phyloP scores from a whole-genome alignment of 495 filamentous ascomycete genomes.

The Daldinia vernicosa region DNA sequence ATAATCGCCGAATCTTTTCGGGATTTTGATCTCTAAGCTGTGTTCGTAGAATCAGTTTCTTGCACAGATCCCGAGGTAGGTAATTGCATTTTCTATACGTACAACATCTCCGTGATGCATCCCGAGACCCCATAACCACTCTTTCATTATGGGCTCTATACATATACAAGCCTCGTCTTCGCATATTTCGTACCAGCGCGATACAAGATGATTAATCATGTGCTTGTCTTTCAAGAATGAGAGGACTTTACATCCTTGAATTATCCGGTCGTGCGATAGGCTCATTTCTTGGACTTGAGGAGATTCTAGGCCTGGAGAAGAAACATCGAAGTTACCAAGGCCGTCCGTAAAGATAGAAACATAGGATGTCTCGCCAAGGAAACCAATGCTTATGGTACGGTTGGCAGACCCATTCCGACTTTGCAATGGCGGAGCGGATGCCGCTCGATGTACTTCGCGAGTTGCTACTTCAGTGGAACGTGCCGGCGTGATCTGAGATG shows the following conservation, averaged over 20 bases:
- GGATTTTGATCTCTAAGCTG: conserved; percentile 43
- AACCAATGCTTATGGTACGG: conserved; percentile 33
- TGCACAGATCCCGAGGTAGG: neutral
- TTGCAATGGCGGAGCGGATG: conserved; percentile 45
- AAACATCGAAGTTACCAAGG: conserved; percentile 31
- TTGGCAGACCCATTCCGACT: conserved; percentile 26
- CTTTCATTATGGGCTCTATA: conserved; percentile 47
- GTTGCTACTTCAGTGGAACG: conserved; percentile 24
- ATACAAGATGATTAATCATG: conserved; percentile 38
- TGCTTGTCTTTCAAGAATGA: conserved; percentile 43
- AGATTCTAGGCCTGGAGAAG: conserved; percentile 27
- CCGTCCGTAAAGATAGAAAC: conserved; percentile 46
- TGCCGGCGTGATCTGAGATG: conserved; percentile 7
- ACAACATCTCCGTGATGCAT: conserved; percentile 35
- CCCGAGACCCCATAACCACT: conserved; percentile 45
- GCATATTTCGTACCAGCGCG: conserved; percentile 44
- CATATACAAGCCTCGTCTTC: conserved; percentile 44
- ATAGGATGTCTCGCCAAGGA: conserved; percentile 44
- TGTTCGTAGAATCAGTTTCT: conserved; percentile 9
- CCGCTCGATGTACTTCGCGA: conserved; percentile 40
- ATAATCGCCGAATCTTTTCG: conserved; percentile 43
- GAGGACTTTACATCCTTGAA: conserved; percentile 42
- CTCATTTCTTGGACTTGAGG: conserved; percentile 33
- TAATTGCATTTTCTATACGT: conserved; percentile 14
- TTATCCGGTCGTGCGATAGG: conserved; percentile 44